Evolutionary conservation across 139 green algal genomes (phyloP), one percentile per base, ranked within the genome.

Genomic region (Coelastrella sp.): DNA sequence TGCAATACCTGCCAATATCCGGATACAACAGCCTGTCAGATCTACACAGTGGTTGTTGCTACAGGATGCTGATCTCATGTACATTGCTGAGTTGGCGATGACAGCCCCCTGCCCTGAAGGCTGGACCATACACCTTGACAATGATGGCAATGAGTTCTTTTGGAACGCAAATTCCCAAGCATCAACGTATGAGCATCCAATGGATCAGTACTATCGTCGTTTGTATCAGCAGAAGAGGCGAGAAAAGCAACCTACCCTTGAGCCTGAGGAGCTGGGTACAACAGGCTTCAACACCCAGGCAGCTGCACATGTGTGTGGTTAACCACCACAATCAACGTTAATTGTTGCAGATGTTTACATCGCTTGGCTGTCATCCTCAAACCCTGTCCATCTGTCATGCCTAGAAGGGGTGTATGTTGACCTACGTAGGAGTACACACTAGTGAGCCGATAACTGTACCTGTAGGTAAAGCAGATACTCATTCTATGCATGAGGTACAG

Each of bases 51-150:
- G 82, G 63, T 78, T 7, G 49, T 4, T 79, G 6, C 27, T 87
- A 61, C 89, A 65, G 93, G 95, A 98, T 89, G 49, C 90, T 8
- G 92, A 96, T 7, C 93, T 97, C 84, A 74, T 98, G 89, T 95
- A 96, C 94, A 96, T 98, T 85, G 96, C 96, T 20, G 95, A 97
- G 87, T 96, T 91, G 94, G 96, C 96, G n/a, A 85, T 98, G 27
- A 96, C 92, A 6, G 95, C 96, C 7, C 93, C 95, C 24, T 83
- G 97, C 72, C 96, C 96, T 56, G 92, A 94, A 12, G 94, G 92
- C 63, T 97, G 96, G 96, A 83, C 78, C 25, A 20, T 83, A 8
- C 94, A 96, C 87, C 63, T 94, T 75, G 95, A 96, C 86, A 84
- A 66, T 7, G 49, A 93, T 0, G 93, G 94, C 27, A 93, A 93